These are phyloP conservation scores for Thraustotheca clavata DNA, from an alignment of 352 stramenopile species.

Conservation along the genomic window DNA sequence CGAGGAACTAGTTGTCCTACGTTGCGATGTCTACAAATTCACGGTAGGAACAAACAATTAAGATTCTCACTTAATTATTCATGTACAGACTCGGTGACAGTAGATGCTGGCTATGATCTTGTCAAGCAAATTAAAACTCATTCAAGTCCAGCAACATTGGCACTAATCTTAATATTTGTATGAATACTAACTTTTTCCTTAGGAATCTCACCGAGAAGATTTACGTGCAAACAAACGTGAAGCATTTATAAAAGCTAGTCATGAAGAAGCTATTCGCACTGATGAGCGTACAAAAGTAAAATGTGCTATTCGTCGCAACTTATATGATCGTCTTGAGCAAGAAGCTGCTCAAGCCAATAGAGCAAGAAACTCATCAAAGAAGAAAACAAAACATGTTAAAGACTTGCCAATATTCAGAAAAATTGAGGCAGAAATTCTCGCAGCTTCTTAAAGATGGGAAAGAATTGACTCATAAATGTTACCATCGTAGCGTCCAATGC, in stretches of 20 bases:
- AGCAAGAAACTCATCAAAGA: neutral
- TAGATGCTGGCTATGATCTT: neutral
- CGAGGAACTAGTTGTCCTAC: slow-evolving; percentile 3
- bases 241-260: slow-evolving; percentile 3
- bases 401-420: slow-evolving; percentile 16
- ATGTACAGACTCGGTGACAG: slow-evolving; percentile 4
- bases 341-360: slow-evolving; percentile 14
- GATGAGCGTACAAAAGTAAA: slow-evolving; percentile 15
- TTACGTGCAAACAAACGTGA: slow-evolving; percentile 4
- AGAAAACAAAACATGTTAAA: neutral
- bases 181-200: neutral
- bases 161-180: neutral
- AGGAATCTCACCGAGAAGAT: neutral
- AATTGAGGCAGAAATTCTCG: slow-evolving; percentile 18
- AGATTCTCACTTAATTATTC: neutral
- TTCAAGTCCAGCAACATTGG: neutral
- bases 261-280: slow-evolving; percentile 1
- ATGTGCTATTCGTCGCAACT: slow-evolving; percentile 7
- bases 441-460: neutral
- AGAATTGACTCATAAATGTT: slow-evolving; percentile 65
- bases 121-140: slow-evolving; percentile 5
- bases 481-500: slow-evolving; percentile 45
- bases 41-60: neutral
- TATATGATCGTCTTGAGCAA: slow-evolving; percentile 18
- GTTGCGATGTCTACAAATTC: slow-evolving; percentile 11